Percentiles rank a stretch among this genome's conserved stretches.
phyloP scores from a whole-genome alignment of 176 grass and related monocot genomes.

The Poa pratensis region DNA sequence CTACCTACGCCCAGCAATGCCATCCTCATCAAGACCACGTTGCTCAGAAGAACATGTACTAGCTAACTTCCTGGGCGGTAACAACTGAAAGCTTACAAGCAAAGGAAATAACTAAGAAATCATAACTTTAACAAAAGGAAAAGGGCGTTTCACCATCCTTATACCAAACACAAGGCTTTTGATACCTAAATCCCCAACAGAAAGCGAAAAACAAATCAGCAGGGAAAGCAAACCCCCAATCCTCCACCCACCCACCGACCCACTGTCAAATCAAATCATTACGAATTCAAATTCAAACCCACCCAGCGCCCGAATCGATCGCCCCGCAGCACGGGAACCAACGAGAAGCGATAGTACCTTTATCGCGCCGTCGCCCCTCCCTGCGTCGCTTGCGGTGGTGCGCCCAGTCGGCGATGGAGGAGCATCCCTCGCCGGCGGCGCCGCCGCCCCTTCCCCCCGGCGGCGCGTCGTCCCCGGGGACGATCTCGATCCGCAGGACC shows the following conservation, averaged over 20 bases:
- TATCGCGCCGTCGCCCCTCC: conserved; percentile 66
- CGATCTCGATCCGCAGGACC: conserved; percentile 88
- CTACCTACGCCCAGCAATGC: neutral
- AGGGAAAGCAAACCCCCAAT: conserved; percentile 3
- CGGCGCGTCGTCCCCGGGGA: conserved; percentile 57
- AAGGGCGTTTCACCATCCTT: neutral
- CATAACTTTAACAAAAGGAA: neutral
- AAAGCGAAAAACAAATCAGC: conserved; percentile 30
- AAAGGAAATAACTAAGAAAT: neutral
- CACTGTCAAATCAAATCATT: neutral
- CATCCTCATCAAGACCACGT: conserved; percentile 12
- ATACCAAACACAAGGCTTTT: conserved; percentile 29
- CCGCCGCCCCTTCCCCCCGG: conserved; percentile 49
- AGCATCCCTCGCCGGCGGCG: conserved; percentile 51
- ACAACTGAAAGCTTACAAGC: neutral
- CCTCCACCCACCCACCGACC: conserved; percentile 6
- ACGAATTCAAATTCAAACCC: conserved; percentile 30
- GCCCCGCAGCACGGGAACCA: neutral
- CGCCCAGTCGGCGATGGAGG: conserved; percentile 75
- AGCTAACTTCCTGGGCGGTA: neutral
- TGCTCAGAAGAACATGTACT: neutral
- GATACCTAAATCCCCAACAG: conserved; percentile 40
- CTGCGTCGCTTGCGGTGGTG: conserved; percentile 68
- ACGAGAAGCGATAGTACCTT: conserved; percentile 43
- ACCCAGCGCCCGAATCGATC: neutral